A percentile compares a stretch with the other conserved stretches of the same genome.
Evolutionary conservation across 2,329 filamentous ascomycete species (phyloP).

Genomic region (Colletotrichum scovillei): DNA sequence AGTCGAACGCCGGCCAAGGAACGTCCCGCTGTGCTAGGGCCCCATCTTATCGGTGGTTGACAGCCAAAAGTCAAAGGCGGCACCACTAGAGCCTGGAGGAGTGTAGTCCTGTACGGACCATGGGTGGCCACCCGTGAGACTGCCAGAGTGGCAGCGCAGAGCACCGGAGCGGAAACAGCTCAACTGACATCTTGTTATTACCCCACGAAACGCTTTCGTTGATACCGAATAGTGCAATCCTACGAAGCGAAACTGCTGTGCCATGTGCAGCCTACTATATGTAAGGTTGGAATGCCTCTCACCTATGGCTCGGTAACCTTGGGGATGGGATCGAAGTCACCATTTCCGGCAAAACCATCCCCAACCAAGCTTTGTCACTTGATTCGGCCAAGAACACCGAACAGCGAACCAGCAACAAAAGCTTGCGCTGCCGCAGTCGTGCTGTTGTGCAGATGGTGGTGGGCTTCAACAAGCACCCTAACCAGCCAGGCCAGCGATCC

Average conservation of each 20-base stretch:
- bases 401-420: neutral
- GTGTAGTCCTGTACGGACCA: neutral
- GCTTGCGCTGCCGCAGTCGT: neutral
- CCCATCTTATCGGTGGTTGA: neutral
- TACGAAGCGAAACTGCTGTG: neutral
- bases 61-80: neutral
- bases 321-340: neutral
- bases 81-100: neutral
- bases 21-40: slow-evolving; percentile 8
- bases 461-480: neutral
- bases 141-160: slow-evolving; percentile 5
- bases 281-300: neutral
- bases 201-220: no score
- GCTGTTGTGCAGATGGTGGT: neutral
- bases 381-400: neutral
- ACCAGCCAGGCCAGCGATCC: neutral
- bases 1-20: slow-evolving; percentile 13
- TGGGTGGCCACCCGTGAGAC: neutral
- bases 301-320: neutral
- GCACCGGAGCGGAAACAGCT: slow-evolving; percentile 3
- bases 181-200: no score
- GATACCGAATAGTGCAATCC: no score
- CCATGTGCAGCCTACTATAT: neutral
- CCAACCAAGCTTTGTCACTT: neutral
- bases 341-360: neutral